Percentiles rank a stretch among this genome's conserved stretches.
phyloP scores from a whole-genome alignment of 2,329 filamentous ascomycete genomes.

The Exophiala dermatitidis region DNA sequence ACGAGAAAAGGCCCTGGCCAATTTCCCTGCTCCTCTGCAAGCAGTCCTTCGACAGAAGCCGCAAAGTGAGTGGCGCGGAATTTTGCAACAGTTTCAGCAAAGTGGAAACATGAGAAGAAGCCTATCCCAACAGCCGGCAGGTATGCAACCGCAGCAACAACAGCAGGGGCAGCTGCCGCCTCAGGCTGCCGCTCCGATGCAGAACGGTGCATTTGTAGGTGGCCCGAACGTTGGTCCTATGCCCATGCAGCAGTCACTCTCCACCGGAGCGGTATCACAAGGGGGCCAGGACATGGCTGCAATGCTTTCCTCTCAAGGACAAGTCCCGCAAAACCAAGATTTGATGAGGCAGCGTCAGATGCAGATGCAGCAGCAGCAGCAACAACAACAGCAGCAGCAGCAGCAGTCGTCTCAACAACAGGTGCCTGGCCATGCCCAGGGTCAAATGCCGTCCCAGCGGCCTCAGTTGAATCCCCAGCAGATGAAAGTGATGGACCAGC shows the following conservation, averaged over 20 bases:
- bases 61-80: conserved; percentile 21
- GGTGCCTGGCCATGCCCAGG: conserved; percentile 18
- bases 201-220: conserved; percentile 19
- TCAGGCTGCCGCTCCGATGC: conserved; percentile 13
- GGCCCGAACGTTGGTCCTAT: conserved; percentile 12
- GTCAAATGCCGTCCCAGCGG: conserved; percentile 14
- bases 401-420: conserved; percentile 27
- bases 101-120: conserved; percentile 23
- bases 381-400: conserved; percentile 31
- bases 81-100: conserved; percentile 24
- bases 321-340: conserved; percentile 20
- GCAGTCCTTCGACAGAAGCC: conserved; percentile 20
- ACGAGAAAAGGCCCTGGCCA: conserved; percentile 19
- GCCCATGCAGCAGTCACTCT: conserved; percentile 27
- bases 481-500: conserved; percentile 24
- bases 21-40: conserved; percentile 22
- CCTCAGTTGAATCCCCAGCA: conserved; percentile 21
- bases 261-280: conserved; percentile 19
- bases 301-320: conserved; percentile 11
- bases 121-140: conserved; percentile 25
- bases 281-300: conserved; percentile 14
- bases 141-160: conserved; percentile 10
- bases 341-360: conserved; percentile 25
- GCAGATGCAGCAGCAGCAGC: conserved; percentile 21
- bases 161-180: conserved; percentile 3